Base-by-base conservation (phyloP, 2,329 filamentous ascomycete species). In the Arthrobotrys iridis region DNA sequence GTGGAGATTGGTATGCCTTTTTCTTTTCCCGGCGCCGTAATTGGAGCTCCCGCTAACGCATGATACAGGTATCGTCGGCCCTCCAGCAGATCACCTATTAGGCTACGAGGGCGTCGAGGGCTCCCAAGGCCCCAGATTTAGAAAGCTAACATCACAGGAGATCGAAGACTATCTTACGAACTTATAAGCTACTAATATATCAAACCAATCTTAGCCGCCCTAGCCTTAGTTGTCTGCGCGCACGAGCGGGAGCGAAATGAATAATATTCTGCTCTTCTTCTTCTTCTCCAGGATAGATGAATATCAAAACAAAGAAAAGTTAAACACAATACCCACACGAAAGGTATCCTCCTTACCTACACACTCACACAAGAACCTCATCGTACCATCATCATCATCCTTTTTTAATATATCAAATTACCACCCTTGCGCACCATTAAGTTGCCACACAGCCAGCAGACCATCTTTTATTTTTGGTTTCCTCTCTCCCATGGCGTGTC, bases 121-220 rank as follows among this genome's bases (percentile, higher is more conserved):
- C 77, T 91, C 92, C 18, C 88, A 89, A 79, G 93, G 93, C 46
- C 93, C 93, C 71, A 88, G 93, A 77, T 97, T 97, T 88, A 88
- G 93, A 84, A 96, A 97, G 87, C 85, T 99, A 83, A 97, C 88
- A 80, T 93, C 96, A 81, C 93, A 97, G 85, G 95, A 99, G 85
- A 98, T 99, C 81, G 95, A 99, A 86, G 95, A 99, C 84, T 99
- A 99, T 85, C 86, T 99, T 83, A 98, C 95, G 83, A 98, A 97
- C 88, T 89, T 99, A 88, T 98, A 87, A 89, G 79, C 22, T 46
- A 64, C 46, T 67, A 50, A 30, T 35, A 66, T 22, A 24, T 26
- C 30, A 26, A n/a, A n/a, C n/a, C n/a, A n/a, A n/a, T n/a, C n/a
- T n/a, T n/a, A n/a, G n/a, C 7, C 33, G n/a, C 37, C 40, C 22